Evolutionary conservation across 768 basidiomycete genomes (phyloP), one percentile per base, ranked within the genome.

Genomic region (Russula abietina): DNA sequence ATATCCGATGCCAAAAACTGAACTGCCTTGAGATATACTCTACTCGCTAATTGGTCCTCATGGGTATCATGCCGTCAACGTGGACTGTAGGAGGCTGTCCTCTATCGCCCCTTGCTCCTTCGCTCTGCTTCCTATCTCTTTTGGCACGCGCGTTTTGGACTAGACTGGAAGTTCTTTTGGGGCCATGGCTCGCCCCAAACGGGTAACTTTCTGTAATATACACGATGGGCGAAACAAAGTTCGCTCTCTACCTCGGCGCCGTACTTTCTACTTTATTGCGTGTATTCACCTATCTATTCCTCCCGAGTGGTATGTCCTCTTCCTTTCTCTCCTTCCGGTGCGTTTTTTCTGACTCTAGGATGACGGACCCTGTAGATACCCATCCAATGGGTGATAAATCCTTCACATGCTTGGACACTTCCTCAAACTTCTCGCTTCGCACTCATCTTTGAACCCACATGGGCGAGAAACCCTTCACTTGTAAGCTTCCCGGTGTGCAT

Each of bases 271-370:
- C 75, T 2, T 56, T 73, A 30, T 83, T 82, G 70, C 78, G 83
- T 45, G 43, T 81, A 24, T 64, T 72, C 46, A 66, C 73, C 36
- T 82, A 78, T 71, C 41, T 83, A 26, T 85, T 83, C 64, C 76
- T 85, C 32, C 72, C n/a, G 79, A 66, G 74, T 85, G 36, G 83
- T 81, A 43, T 74, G n/a, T 39, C 55, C 30, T 28, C n/a, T 12
- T 8, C 2, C 17, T n/a, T n/a, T n/a, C n/a, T n/a, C n/a, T n/a
- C n/a, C n/a, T n/a, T n/a, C 41, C 9, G n/a, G 19, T 8, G 12
- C 38, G 0, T n/a, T n/a, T 33, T 32, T 11, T 22, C 58, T 57
- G 39, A 59, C 22, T 22, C n/a, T n/a, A n/a, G n/a, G n/a, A n/a
- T n/a, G n/a, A n/a, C n/a, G n/a, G n/a, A n/a, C n/a, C n/a, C n/a